These are phyloP conservation scores for Setaria italica DNA, from an alignment of 202 grass and related monocot genomes.

Conservation along the genomic window DNA sequence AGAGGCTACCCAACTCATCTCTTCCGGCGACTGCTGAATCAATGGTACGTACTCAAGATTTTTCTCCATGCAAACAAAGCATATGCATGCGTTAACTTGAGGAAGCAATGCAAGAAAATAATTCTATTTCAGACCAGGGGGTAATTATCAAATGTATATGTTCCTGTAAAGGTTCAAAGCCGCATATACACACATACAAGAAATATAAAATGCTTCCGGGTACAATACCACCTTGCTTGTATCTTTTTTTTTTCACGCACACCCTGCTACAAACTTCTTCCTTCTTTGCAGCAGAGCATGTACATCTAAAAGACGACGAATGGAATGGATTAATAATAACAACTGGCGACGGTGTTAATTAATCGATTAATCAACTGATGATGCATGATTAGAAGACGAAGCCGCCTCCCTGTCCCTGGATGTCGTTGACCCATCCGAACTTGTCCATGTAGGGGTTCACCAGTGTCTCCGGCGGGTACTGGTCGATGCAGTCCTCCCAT, in stretches of 20 bases:
- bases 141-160: too few species aligned
- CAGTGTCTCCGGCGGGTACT: conserved; percentile 70
- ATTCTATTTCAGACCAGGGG: too few species aligned
- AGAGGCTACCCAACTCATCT: too few species aligned
- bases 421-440: conserved; percentile 89
- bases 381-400: conserved; percentile 37
- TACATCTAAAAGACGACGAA: conserved; percentile 3
- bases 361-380: too few species aligned
- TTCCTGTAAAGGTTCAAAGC: neutral
- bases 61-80: too few species aligned
- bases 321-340: too few species aligned
- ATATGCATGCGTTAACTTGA: too few species aligned
- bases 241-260: neutral
- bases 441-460: conserved; percentile 84
- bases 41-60: too few species aligned
- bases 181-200: neutral
- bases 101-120: too few species aligned
- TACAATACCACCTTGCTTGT: neutral
- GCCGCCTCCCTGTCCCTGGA: conserved; percentile 49
- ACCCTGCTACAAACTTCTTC: neutral
- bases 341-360: neutral
- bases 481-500: conserved; percentile 76
- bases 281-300: too few species aligned
- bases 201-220: neutral
- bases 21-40: too few species aligned